phyloP scores from a whole-genome alignment of 495 filamentous ascomycete species.

The Parmelia sp. region DNA sequence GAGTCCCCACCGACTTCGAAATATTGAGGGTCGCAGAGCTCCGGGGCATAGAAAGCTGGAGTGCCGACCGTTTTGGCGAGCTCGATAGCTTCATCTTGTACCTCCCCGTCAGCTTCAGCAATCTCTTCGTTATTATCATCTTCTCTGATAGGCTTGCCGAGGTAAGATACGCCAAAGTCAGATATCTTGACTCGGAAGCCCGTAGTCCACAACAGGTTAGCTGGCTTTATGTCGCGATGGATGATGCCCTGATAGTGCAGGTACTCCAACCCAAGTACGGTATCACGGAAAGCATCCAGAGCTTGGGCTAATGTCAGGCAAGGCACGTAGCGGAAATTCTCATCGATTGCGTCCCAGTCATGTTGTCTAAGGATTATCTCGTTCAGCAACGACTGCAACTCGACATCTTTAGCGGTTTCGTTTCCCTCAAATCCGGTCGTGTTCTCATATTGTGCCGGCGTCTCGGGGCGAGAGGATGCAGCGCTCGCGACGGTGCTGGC shows the following conservation, averaged over 20 bases:
- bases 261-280: slow-evolving; percentile 89
- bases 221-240: slow-evolving; percentile 97
- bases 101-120: slow-evolving; percentile 73
- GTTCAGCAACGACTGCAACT: slow-evolving; percentile 41
- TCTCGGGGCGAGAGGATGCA: slow-evolving; percentile 24
- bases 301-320: slow-evolving; percentile 81
- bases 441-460: slow-evolving; percentile 48
- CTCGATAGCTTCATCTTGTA: slow-evolving; percentile 85
- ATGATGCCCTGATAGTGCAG: slow-evolving; percentile 95
- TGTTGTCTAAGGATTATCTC: slow-evolving; percentile 46
- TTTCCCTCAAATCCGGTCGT: slow-evolving; percentile 62
- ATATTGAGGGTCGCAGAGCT: slow-evolving; percentile 83
- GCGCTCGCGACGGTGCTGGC: neutral
- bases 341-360: slow-evolving; percentile 47
- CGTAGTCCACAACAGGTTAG: slow-evolving; percentile 85
- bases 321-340: slow-evolving; percentile 84
- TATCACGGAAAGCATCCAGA: slow-evolving; percentile 85
- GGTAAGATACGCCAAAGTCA: slow-evolving; percentile 98
- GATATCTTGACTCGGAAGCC: slow-evolving; percentile 93
- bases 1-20: slow-evolving; percentile 41
- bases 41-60: slow-evolving; percentile 94
- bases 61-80: slow-evolving; percentile 97
- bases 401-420: slow-evolving; percentile 29
- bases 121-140: slow-evolving; percentile 65
- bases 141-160: slow-evolving; percentile 73